A percentile compares a stretch with the other conserved stretches of the same genome.
Evolutionary conservation across 257 asterid species (phyloP).

Genomic region (Ajuga chamaepitys): DNA sequence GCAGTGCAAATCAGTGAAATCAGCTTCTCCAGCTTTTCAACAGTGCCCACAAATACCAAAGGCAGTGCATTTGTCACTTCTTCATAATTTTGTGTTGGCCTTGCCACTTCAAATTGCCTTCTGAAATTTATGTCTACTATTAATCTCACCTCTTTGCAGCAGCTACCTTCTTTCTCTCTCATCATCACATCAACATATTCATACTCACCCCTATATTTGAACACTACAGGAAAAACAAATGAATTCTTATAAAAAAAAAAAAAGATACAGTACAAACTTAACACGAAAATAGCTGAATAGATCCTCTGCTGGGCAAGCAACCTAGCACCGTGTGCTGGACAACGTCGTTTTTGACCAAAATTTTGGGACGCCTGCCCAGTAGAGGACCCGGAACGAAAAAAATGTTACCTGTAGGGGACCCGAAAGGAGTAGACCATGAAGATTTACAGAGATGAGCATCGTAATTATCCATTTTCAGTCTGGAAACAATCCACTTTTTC

Average conservation of each 20-base stretch:
- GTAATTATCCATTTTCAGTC: constrained; percentile 36
- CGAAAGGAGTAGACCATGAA: constrained; percentile 43
- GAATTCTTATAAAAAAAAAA: background rate
- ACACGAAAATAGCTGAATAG: too few species aligned
- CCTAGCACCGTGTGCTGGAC: too few species aligned
- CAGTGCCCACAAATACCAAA: constrained; percentile 47
- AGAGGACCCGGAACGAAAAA: too few species aligned
- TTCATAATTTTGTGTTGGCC: constrained; percentile 42
- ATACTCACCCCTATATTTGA: constrained; percentile 30
- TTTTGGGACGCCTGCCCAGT: too few species aligned
- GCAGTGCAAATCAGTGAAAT: constrained; percentile 44
- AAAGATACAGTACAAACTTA: background rate
- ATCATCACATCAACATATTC: constrained; percentile 54
- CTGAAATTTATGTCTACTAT: constrained; percentile 52
- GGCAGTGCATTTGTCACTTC: constrained; percentile 45
- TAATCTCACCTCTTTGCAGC: constrained; percentile 20
- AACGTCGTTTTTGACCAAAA: too few species aligned
- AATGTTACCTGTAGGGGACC: constrained; percentile 35
- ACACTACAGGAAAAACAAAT: constrained; percentile 13
- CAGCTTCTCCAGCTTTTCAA: constrained; percentile 35
- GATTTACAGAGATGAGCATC: constrained; percentile 54
- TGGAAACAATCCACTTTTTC: constrained; percentile 37
- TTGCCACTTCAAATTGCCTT: constrained; percentile 43
- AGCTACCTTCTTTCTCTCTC: constrained; percentile 22
- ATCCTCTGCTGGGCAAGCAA: too few species aligned